These are phyloP conservation scores for Syzygium grande DNA, from an alignment of 345 rosid genomes.

Conservation along the genomic window DNA sequence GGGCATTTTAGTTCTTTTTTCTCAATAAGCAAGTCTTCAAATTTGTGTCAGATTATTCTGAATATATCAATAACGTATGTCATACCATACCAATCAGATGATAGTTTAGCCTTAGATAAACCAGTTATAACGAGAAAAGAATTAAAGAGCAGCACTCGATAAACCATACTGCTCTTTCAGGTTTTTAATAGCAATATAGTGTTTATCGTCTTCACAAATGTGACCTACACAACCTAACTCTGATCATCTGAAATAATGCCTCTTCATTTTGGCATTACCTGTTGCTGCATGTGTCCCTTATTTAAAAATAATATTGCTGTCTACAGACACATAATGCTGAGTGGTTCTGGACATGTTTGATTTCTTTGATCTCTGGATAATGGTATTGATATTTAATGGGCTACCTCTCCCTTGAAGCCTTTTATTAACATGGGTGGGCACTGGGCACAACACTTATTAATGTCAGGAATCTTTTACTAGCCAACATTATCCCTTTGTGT, in stretches of 20 bases:
- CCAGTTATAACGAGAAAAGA: neutral
- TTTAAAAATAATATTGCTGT: neutral
- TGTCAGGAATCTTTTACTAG: neutral
- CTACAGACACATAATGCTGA: neutral
- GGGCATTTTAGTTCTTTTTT: neutral
- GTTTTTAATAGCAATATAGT: neutral
- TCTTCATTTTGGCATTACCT: neutral
- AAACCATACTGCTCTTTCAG: neutral
- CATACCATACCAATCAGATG: neutral
- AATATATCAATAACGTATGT: neutral
- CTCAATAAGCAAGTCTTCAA: neutral
- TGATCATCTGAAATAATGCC: neutral
- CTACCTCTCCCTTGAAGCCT: neutral
- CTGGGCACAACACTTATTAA: neutral
- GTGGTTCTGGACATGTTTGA: neutral
- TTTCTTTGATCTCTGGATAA: neutral
- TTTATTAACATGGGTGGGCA: neutral
- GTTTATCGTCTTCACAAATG: neutral
- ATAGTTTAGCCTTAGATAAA: neutral
- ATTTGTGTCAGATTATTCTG: neutral
- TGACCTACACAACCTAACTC: neutral
- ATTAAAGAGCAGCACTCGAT: neutral
- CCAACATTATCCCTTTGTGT: neutral
- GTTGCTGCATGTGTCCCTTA: neutral
- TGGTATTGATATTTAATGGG: neutral